These are phyloP conservation scores for Diplodia intermedia DNA, from an alignment of 2,329 filamentous ascomycete genomes.

Conservation along the genomic window DNA sequence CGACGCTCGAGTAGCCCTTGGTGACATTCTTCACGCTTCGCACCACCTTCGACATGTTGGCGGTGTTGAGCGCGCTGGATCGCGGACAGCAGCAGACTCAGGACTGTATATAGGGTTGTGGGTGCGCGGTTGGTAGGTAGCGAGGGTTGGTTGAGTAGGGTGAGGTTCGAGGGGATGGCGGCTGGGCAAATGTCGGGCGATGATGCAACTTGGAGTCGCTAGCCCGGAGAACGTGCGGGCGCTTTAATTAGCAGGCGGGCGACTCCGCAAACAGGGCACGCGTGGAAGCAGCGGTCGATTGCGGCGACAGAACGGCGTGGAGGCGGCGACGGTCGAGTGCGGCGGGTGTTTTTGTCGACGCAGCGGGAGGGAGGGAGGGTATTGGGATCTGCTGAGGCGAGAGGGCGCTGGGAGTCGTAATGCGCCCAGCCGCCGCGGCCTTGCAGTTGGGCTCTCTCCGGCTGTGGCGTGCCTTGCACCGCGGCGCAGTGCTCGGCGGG, in stretches of 20 bases:
- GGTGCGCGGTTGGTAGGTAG: constrained; percentile 2
- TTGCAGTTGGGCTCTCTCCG: constrained; percentile 26
- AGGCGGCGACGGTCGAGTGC: neutral
- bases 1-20: constrained; percentile 94
- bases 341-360: neutral
- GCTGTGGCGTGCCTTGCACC: constrained; percentile 28
- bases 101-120: constrained; percentile 3
- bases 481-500: constrained; percentile 28
- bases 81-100: constrained; percentile 16
- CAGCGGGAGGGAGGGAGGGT: neutral
- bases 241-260: constrained; percentile 31
- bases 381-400: constrained; percentile 29
- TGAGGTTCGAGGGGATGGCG: constrained; percentile 35
- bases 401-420: constrained; percentile 24
- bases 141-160: constrained; percentile 27
- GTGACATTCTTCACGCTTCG: constrained; percentile 99
- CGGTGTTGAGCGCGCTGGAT: constrained; percentile 18
- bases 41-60: constrained; percentile 91
- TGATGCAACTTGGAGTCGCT: constrained; percentile 39
- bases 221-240: constrained; percentile 27
- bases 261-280: constrained; percentile 27
- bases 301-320: constrained; percentile 1
- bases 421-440: constrained; percentile 18
- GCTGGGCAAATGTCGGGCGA: constrained; percentile 34
- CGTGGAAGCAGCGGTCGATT: constrained; percentile 4